phyloP scores from a whole-genome alignment of 1,139 yeast species.

The Zygosaccharomyces pseudobailii region DNA sequence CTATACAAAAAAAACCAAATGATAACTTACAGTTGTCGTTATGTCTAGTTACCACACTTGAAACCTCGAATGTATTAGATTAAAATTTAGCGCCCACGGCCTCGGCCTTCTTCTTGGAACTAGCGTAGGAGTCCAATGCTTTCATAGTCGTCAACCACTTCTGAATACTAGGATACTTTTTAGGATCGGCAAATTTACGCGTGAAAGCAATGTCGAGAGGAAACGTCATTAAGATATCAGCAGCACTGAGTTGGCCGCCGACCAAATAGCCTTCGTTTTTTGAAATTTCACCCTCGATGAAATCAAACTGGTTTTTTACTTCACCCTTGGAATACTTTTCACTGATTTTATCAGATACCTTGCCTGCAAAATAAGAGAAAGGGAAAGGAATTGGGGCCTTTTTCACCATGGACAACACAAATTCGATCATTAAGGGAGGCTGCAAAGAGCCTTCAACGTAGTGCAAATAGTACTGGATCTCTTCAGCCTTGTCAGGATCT shows the following conservation, averaged over 20 bases:
- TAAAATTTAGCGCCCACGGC: slow-evolving; percentile 7
- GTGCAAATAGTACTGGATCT: slow-evolving; percentile 49
- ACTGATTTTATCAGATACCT: slow-evolving; percentile 43
- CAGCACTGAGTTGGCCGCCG: slow-evolving; percentile 53
- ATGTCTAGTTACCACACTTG: not conserved
- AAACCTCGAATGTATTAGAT: not conserved
- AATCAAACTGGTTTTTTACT: slow-evolving; percentile 40
- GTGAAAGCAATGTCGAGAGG: slow-evolving; percentile 33
- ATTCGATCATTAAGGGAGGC: slow-evolving; percentile 43
- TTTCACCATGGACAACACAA: slow-evolving; percentile 41
- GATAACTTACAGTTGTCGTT: not conserved
- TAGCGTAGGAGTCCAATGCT: slow-evolving; percentile 11
- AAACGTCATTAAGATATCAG: slow-evolving; percentile 52
- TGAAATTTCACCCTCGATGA: slow-evolving; percentile 40
- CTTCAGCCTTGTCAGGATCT: slow-evolving; percentile 36
- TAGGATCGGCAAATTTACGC: slow-evolving; percentile 14
- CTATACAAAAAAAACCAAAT: not conserved
- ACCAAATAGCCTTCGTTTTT: slow-evolving; percentile 48
- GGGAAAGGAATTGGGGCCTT: slow-evolving; percentile 44
- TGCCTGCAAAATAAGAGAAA: slow-evolving; percentile 39
- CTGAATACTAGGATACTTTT: slow-evolving; percentile 20
- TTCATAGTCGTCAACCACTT: slow-evolving; percentile 17
- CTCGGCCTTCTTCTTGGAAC: slow-evolving; percentile 10
- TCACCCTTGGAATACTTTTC: slow-evolving; percentile 43
- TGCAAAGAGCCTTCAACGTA: slow-evolving; percentile 56